phyloP scores from a whole-genome alignment of 441 rosid species.

The Arabidopsis hybrid region DNA sequence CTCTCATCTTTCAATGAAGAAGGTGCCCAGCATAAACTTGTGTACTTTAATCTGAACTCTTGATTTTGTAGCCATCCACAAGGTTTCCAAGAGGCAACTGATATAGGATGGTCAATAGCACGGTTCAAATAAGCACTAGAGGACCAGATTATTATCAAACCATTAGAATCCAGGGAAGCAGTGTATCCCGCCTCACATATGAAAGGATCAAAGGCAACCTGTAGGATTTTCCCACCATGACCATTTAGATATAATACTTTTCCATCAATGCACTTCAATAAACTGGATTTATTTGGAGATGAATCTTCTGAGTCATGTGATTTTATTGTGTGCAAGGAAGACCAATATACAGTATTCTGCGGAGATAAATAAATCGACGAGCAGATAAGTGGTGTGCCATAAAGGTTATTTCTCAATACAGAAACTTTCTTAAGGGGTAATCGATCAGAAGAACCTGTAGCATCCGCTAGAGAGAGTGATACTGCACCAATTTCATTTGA shows the following conservation, averaged over 20 bases:
- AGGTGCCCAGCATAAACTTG: constrained; percentile 92
- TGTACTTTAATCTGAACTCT: constrained; percentile 56
- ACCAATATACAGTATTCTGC: constrained; percentile 63
- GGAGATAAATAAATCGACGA: constrained; percentile 65
- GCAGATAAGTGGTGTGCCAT: constrained; percentile 74
- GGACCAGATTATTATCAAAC: constrained; percentile 80
- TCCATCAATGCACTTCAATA: constrained; percentile 47
- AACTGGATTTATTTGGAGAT: constrained; percentile 46
- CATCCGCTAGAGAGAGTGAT: constrained; percentile 48
- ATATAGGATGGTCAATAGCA: constrained; percentile 55
- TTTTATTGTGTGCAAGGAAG: constrained; percentile 54
- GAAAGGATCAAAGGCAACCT: constrained; percentile 73
- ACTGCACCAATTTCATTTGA: constrained; percentile 50
- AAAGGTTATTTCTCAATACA: constrained; percentile 57
- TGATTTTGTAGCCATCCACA: constrained; percentile 63
- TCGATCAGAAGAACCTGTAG: constrained; percentile 47
- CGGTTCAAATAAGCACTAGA: constrained; percentile 54
- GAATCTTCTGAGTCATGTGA: constrained; percentile 48
- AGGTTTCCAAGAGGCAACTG: constrained; percentile 68
- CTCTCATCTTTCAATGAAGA: constrained; percentile 61
- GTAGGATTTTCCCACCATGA: constrained; percentile 72
- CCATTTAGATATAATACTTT: constrained; percentile 63
- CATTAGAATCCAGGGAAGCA: constrained; percentile 86
- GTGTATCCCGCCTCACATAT: constrained; percentile 61
- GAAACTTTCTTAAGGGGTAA: constrained; percentile 63